These are phyloP conservation scores for Aegle marmelos DNA, from an alignment of 345 rosid genomes.

Conservation along the genomic window DNA sequence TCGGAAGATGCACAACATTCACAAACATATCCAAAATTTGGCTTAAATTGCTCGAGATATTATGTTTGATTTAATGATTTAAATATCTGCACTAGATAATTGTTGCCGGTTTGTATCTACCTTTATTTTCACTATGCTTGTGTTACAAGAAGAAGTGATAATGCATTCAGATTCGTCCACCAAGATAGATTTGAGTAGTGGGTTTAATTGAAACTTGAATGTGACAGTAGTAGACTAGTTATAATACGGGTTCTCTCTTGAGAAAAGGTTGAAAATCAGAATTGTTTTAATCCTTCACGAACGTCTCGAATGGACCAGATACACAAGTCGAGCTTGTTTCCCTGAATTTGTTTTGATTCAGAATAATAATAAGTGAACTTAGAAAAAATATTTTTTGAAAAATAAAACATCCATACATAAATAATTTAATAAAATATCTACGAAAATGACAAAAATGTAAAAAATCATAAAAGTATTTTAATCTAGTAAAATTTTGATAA, in stretches of 20 bases:
- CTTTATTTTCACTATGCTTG: not conserved
- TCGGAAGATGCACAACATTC: no score
- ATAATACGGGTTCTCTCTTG: not conserved
- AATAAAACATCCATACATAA: no score
- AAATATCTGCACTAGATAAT: not conserved
- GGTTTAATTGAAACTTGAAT: not conserved
- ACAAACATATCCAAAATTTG: not conserved
- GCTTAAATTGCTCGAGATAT: not conserved
- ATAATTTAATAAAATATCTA: no score
- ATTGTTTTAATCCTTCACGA: not conserved
- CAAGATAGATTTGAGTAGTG: not conserved
- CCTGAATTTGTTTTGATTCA: no score
- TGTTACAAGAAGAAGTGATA: not conserved
- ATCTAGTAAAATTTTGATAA: no score
- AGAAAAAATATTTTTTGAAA: no score
- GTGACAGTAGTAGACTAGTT: no score
- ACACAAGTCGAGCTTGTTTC: constrained; percentile 73
- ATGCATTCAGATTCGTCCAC: not conserved
- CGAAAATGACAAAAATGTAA: no score
- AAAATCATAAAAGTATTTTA: no score
- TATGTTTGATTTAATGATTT: no score
- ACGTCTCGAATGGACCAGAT: constrained; percentile 41
- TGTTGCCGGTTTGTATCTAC: no score
- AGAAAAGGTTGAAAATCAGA: not conserved
- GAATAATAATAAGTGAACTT: no score